Conservation (phyloP, 2,329 filamentous ascomycete species). For the Colletotrichum horii region DNA sequence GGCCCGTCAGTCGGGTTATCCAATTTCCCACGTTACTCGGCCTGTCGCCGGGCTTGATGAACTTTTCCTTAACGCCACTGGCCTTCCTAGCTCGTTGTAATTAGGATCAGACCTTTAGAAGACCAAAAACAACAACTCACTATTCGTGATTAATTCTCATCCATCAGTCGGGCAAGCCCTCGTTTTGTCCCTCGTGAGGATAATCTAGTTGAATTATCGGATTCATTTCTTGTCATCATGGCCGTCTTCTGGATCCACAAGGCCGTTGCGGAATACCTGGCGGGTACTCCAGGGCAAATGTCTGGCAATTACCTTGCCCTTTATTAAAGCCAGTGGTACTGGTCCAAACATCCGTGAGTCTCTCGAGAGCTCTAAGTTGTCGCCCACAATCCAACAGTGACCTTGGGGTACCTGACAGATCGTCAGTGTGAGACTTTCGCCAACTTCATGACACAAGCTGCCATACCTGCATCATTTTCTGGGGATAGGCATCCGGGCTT, state of each 20-base stretch:
- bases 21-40: conserved; percentile 10
- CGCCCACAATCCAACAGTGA: conserved; percentile 90
- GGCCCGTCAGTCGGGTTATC: conserved; percentile 15
- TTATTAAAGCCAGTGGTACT: conserved; percentile 82
- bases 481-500: conserved; percentile 53
- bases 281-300: conserved; percentile 57
- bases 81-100: conserved; percentile 19
- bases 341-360: conserved; percentile 90
- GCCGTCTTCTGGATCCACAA: conserved; percentile 36
- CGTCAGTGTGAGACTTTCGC: neutral
- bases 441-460: neutral
- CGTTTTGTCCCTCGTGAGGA: neutral
- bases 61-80: conserved; percentile 6
- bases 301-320: conserved; percentile 80
- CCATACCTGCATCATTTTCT: conserved; percentile 68
- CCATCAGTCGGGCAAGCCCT: neutral
- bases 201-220: neutral
- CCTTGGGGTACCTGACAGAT: conserved; percentile 80
- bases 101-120: conserved; percentile 23
- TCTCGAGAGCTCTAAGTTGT: conserved; percentile 82
- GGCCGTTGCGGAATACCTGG: conserved; percentile 52
- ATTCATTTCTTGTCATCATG: neutral
- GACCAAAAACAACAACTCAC: conserved; percentile 3
- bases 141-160: neutral
- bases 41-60: conserved; percentile 17